Evolutionary conservation across 2,329 filamentous ascomycete genomes (phyloP).

Genomic region (Talaromyces sp.): DNA sequence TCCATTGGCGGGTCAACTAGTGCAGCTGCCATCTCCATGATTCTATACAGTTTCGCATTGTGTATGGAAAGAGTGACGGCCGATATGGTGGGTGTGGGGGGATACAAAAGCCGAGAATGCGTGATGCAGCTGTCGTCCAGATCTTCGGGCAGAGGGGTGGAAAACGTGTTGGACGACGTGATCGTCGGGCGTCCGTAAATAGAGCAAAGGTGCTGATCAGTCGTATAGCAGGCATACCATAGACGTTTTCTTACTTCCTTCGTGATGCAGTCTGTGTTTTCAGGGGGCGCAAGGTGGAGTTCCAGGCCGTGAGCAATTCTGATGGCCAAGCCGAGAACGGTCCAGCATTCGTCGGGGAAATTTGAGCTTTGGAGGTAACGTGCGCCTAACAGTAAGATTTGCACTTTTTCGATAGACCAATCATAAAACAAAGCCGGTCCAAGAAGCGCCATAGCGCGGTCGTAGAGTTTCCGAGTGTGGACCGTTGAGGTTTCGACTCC

Average conservation of each 20-base stretch:
- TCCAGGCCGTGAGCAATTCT: slow-evolving; percentile 11
- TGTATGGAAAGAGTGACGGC: slow-evolving; percentile 10
- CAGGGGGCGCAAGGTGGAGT: slow-evolving; percentile 10
- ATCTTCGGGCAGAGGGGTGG: slow-evolving; percentile 12
- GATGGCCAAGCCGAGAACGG: slow-evolving; percentile 11
- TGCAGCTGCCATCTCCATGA: slow-evolving; percentile 10
- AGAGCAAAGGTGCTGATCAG: slow-evolving; percentile 10
- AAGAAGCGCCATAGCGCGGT: slow-evolving; percentile 12
- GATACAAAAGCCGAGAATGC: slow-evolving; percentile 9
- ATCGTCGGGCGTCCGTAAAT: slow-evolving; percentile 11
- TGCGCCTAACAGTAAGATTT: slow-evolving; percentile 10
- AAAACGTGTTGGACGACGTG: slow-evolving; percentile 10
- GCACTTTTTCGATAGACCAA: slow-evolving; percentile 12
- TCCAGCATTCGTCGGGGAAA: slow-evolving; percentile 14
- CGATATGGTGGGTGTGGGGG: slow-evolving; percentile 5
- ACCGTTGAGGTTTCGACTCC: slow-evolving; percentile 7
- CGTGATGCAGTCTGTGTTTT: slow-evolving; percentile 7
- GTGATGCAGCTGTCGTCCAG: slow-evolving; percentile 11
- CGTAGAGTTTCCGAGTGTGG: slow-evolving; percentile 12
- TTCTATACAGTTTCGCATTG: slow-evolving; percentile 7
- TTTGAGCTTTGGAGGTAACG: slow-evolving; percentile 13
- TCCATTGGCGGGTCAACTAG: slow-evolving; percentile 11
- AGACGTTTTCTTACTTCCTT: slow-evolving; percentile 12
- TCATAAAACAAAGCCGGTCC: slow-evolving; percentile 11
- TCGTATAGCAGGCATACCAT: slow-evolving; percentile 13